These are phyloP conservation scores for Tephrocybe sp. DNA, from an alignment of 768 basidiomycete species.

Conservation along the genomic window DNA sequence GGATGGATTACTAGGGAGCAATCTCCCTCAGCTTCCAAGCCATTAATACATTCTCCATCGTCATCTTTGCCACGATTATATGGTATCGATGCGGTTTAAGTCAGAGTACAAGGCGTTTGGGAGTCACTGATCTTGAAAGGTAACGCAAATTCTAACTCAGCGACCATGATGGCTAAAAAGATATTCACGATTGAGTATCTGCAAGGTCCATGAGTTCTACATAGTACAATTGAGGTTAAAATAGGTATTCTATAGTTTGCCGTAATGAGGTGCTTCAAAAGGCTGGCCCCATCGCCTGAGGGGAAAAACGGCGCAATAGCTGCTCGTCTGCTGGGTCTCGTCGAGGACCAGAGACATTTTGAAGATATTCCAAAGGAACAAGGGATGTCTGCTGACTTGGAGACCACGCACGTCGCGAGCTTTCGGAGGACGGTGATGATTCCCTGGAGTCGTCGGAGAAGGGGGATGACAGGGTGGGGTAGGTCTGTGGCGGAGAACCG, in stretches of 20 bases:
- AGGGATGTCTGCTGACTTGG: conserved; percentile 34
- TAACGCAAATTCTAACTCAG: too few species aligned
- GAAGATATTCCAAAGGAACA: conserved; percentile 65
- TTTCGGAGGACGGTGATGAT: conserved; percentile 39
- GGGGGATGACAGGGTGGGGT: conserved; percentile 25
- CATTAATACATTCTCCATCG: too few species aligned
- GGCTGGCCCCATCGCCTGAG: conserved; percentile 18
- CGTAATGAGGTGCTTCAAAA: background rate
- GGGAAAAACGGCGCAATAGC: conserved; percentile 56
- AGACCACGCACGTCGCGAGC: conserved; percentile 25
- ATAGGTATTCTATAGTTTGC: background rate
- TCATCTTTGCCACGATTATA: too few species aligned
- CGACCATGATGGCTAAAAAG: too few species aligned
- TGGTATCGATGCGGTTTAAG: too few species aligned
- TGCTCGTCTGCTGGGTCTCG: conserved; percentile 68
- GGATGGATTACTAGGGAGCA: background rate
- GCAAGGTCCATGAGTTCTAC: background rate
- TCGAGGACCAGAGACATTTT: conserved; percentile 50
- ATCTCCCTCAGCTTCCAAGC: background rate
- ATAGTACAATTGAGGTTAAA: background rate
- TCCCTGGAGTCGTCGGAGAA: conserved; percentile 33
- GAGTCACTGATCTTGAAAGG: too few species aligned
- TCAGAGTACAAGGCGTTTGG: too few species aligned
- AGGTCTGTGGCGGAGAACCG: conserved; percentile 21
- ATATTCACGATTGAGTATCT: too few species aligned